These are phyloP conservation scores for Draba incana DNA, from an alignment of 345 rosid species.

Conservation along the genomic window DNA sequence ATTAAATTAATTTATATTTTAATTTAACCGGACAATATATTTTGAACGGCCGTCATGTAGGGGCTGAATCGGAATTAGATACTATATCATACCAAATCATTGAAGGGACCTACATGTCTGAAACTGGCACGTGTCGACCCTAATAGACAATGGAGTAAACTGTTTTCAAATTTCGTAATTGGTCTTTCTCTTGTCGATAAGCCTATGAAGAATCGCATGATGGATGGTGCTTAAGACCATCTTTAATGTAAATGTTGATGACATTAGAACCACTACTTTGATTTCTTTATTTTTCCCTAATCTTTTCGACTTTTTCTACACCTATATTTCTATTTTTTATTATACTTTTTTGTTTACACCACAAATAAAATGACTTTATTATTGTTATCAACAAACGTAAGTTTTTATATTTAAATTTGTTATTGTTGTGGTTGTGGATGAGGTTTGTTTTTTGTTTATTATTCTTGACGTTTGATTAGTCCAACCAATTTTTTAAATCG, in stretches of 20 bases:
- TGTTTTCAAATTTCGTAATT: slow-evolving; percentile 33
- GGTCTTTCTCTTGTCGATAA: slow-evolving; percentile 31
- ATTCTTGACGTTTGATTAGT: slow-evolving; percentile 22
- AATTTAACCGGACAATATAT: not conserved
- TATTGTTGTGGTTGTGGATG: slow-evolving; percentile 29
- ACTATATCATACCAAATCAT: slow-evolving; percentile 38
- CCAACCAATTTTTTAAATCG: slow-evolving; percentile 18
- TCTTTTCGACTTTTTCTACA: not conserved
- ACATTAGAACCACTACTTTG: slow-evolving; percentile 41
- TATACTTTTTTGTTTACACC: not conserved
- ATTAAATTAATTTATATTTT: not conserved
- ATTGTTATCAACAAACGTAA: slow-evolving; percentile 1
- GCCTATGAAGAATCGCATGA: slow-evolving; percentile 29
- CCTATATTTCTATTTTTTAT: slow-evolving; percentile 7
- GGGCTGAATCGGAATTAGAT: slow-evolving; percentile 30
- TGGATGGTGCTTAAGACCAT: slow-evolving; percentile 27
- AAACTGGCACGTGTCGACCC: slow-evolving; percentile 38
- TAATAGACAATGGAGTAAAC: slow-evolving; percentile 24
- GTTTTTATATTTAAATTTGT: not conserved
- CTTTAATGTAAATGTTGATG: slow-evolving; percentile 18
- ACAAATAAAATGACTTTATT: slow-evolving; percentile 8
- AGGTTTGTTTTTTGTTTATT: slow-evolving; percentile 15
- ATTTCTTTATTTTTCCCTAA: not conserved
- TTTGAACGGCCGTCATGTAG: slow-evolving; percentile 1
- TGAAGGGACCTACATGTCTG: slow-evolving; percentile 44